Evolutionary conservation across 768 basidiomycete genomes (phyloP), one percentile per base, ranked within the genome.

Genomic region (Lactifluus pinguis): DNA sequence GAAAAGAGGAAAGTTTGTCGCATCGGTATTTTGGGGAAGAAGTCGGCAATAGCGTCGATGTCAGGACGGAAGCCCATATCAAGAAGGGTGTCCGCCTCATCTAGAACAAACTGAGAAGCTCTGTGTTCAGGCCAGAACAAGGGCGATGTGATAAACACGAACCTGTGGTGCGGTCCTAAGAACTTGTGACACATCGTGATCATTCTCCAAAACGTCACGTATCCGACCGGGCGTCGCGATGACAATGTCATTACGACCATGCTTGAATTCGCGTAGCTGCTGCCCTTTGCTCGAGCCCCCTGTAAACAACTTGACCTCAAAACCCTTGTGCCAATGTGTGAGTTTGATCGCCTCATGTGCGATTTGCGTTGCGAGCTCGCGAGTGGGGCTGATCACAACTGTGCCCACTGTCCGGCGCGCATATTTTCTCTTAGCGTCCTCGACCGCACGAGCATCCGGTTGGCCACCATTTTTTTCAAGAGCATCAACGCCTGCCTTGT

Each of bases 1-100:
- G 89, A 92, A 74, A 95, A 94, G 58, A 98, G 77, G 75, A 95
- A 86, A 0, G 93, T 95, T 69, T 95, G 93, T n/a, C 92, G 84
- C 55, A 82, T 70, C 0, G 85, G 81, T 1, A 74, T 67, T 19
- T 75, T 74, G 8, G 87, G 86, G n/a, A 95, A 76, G 67, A 76
- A 79, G 4, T 75, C 69, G 32, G 80, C 72, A 66, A 95, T 92
- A 1, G 79, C 82, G 21, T 89, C 83, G 34, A 98, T 83, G 67
- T 95, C 94, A 25, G 85, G 81, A 4, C 87, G 81, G 81, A 95
- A 97, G 66, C 94, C 94, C 86, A 94, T 88, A 59, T 93, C 91
- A 11, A 98, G 77, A 13, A 95, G 77, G 0, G 87, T 90, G 68
- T 98, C 94, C 11, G 92, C 91, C 71, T 97, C 92, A 68, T 98